phyloP scores from a whole-genome alignment of 768 basidiomycete genomes.

The Pisolithus tinctorius region DNA sequence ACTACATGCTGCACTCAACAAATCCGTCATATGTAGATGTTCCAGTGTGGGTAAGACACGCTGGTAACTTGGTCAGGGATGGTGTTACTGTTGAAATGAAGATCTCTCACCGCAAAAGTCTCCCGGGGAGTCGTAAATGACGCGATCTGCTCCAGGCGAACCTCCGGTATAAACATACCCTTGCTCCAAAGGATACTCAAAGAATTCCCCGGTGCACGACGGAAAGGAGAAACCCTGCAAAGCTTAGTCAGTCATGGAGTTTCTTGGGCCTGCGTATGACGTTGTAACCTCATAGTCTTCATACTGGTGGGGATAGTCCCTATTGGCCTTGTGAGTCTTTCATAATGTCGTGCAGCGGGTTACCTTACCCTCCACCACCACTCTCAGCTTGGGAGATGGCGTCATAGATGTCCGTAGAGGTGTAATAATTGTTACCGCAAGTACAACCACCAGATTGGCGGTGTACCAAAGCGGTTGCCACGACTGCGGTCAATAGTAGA shows the following conservation, averaged over 20 bases:
- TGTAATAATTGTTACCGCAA: slow-evolving; percentile 16
- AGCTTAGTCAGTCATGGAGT: not conserved
- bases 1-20: not conserved
- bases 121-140: slow-evolving; percentile 6
- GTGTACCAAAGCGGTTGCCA: not conserved
- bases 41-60: slow-evolving; percentile 1
- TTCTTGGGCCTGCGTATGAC: not conserved
- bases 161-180: slow-evolving; percentile 18
- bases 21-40: not conserved
- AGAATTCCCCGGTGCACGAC: slow-evolving; percentile 15
- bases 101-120: slow-evolving; percentile 1
- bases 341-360: not conserved
- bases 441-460: slow-evolving; percentile 16
- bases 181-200: slow-evolving; percentile 19
- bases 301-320: slow-evolving; percentile 23
- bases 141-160: slow-evolving; percentile 24
- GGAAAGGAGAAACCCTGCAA: slow-evolving; percentile 17
- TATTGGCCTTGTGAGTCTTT: not conserved
- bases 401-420: slow-evolving; percentile 9
- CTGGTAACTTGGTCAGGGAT: not conserved
- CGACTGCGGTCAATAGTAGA: not conserved
- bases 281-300: slow-evolving; percentile 18
- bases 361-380: slow-evolving; percentile 13
- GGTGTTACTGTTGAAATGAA: not conserved
- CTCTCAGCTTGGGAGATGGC: slow-evolving; percentile 16